Percentiles rank a stretch among this genome's conserved stretches.
phyloP scores from a whole-genome alignment of 306 rosid genomes.

The Cicer cuneatum region DNA sequence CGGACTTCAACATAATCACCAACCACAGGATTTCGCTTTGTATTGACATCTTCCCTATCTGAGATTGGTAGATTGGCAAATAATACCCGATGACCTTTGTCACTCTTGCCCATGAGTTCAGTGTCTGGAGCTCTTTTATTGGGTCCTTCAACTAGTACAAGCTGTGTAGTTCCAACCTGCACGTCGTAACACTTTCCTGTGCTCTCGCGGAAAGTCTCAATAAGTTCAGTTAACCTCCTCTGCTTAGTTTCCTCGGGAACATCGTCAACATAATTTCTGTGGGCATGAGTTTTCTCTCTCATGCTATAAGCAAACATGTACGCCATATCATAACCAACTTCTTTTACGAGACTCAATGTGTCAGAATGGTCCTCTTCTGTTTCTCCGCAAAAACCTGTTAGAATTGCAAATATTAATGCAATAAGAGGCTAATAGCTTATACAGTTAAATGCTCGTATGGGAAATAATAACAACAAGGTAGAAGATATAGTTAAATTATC shows the following conservation, averaged over 20 bases:
- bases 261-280: slow-evolving; percentile 83
- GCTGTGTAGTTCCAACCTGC: slow-evolving; percentile 81
- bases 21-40: slow-evolving; percentile 61
- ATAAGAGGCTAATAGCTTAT: slow-evolving; percentile 16
- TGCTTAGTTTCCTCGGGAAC: slow-evolving; percentile 89
- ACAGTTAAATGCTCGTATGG: neutral
- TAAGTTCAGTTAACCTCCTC: slow-evolving; percentile 91
- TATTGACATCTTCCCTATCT: slow-evolving; percentile 59
- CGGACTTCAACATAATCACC: slow-evolving; percentile 96
- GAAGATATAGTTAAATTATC: slow-evolving; percentile 18
- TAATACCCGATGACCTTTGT: slow-evolving; percentile 84
- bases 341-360: slow-evolving; percentile 72
- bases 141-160: slow-evolving; percentile 93
- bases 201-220: slow-evolving; percentile 82
- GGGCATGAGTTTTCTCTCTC: slow-evolving; percentile 99
- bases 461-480: slow-evolving; percentile 17
- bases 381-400: slow-evolving; percentile 93
- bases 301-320: slow-evolving; percentile 98
- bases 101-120: slow-evolving; percentile 92
- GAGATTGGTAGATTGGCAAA: slow-evolving; percentile 65
- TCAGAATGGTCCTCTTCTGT: slow-evolving; percentile 87
- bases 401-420: slow-evolving; percentile 39
- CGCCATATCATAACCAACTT: slow-evolving; percentile 92
- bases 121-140: slow-evolving; percentile 90
- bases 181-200: slow-evolving; percentile 84